phyloP scores from a whole-genome alignment of 768 basidiomycete species.

The Suillus sp. region DNA sequence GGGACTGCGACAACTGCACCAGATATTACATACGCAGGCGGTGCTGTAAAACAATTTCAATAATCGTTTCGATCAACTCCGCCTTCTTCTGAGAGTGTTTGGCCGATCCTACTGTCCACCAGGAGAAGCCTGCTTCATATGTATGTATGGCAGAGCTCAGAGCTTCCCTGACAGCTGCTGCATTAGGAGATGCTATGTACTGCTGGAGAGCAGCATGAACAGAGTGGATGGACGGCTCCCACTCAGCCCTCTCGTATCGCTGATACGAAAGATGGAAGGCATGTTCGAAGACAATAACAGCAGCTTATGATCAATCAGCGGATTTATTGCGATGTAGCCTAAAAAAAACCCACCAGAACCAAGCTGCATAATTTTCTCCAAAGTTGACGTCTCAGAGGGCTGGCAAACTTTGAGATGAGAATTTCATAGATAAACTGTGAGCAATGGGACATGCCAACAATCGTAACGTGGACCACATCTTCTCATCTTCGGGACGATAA shows the following conservation, averaged over 20 bases:
- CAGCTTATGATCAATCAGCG: background rate
- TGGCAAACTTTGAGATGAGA: background rate
- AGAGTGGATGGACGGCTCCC: background rate
- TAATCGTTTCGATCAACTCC: background rate
- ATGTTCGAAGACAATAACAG: background rate
- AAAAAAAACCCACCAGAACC: background rate
- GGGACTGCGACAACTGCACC: too few relatives aligned
- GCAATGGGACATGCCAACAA: background rate
- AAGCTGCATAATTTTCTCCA: background rate
- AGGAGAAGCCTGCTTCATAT: background rate
- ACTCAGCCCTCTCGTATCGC: background rate
- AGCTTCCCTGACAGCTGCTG: too few relatives aligned
- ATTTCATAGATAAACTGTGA: background rate
- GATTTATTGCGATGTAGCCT: background rate
- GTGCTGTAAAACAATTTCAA: too few relatives aligned
- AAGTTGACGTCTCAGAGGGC: background rate
- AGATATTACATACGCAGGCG: too few relatives aligned
- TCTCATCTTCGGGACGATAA: background rate
- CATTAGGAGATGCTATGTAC: background rate
- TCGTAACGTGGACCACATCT: background rate
- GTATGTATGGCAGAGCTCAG: too few relatives aligned
- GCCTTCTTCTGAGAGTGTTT: background rate
- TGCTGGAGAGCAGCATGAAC: background rate
- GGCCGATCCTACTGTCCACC: background rate
- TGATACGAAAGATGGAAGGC: background rate